Evolutionary conservation across 1,139 yeast species (phyloP), one percentile per base, ranked within the genome.

Genomic region (Scheffersomyces cryptocercus): DNA sequence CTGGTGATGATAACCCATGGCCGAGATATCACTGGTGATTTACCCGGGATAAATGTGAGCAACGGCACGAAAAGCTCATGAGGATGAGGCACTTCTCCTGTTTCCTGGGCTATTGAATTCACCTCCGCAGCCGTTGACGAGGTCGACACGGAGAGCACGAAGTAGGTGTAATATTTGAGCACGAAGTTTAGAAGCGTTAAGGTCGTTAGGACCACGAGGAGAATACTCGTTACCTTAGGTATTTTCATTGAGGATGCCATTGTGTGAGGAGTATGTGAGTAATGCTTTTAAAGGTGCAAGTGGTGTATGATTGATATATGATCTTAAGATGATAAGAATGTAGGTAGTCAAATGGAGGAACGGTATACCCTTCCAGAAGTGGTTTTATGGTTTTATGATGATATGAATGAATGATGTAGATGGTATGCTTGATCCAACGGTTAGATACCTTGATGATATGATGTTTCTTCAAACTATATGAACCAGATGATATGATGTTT

Each of bases 1-100:
- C 67, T 53, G 14, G 75, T 70, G 9, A 69, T 24, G 4, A 70
- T 46, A 3, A 70, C 75, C 76, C 75, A 70, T 3, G 75, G 74
- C 9, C 73, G 53, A 3, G 62, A 48, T 2, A 68, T 3, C 6
- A 68, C 73, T 1, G 75, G 68, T 1, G 75, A 67, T 36, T 56
- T 59, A 1, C 70, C 59, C 7, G 76, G 75, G 33, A 70, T 69
- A 49, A 69, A 70, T 4, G 75, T 67, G 16, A 70, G 51, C 30
- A 70, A 54, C 3, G 76, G 76, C 6, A 70, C 75, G 49, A 61
- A 70, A 40, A 70, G 55, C 47, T 69, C 74, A 47, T 69, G 74
- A 11, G 76, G 75, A 50, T 68, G 75, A 3, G 73, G 74, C 2
- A 67, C 54, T 42, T 64, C 70, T 4, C 70, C 72, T 2, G 70